Percentiles rank a stretch among this genome's conserved stretches.
Evolutionary conservation across 768 basidiomycete genomes (phyloP).

Genomic region (button mushroom (Agaricus bisporus)): DNA sequence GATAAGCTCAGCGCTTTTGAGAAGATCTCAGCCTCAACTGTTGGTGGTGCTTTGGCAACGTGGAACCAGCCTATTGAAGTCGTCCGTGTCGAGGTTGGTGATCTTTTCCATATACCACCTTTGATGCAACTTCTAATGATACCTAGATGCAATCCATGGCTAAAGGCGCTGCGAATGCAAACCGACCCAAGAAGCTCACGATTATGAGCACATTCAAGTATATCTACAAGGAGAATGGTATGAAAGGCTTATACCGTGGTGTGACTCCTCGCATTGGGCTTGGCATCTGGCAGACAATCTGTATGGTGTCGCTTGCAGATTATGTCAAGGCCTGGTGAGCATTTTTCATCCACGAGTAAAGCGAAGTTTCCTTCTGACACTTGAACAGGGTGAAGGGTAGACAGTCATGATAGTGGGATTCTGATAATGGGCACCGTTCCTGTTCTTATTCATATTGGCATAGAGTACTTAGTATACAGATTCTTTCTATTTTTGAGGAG

Average conservation of each 20-base stretch:
- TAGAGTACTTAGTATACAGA: conserved; percentile 20
- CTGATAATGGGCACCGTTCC: conserved; percentile 9
- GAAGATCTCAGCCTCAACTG: conserved; percentile 81
- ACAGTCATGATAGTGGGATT: background rate
- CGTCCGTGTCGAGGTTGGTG: conserved; percentile 82
- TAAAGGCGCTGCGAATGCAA: conserved; percentile 65
- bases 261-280: conserved; percentile 96
- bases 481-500: background rate
- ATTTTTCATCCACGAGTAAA: background rate
- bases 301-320: conserved; percentile 98
- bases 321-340: conserved; percentile 84
- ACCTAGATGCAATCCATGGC: conserved; percentile 98
- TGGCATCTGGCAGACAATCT: conserved; percentile 95
- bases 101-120: too few species aligned
- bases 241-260: conserved; percentile 95
- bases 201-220: conserved; percentile 88
- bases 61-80: conserved; percentile 99
- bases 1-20: conserved; percentile 74
- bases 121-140: too few species aligned
- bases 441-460: conserved; percentile 20
- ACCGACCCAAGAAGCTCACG: conserved; percentile 88
- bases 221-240: conserved; percentile 94
- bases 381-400: conserved; percentile 17
- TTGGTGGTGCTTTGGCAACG: conserved; percentile 93
- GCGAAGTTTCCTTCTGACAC: conserved; percentile 1